Evolutionary conservation across 148 eudicot species (phyloP).

Genomic region (Diospyros kaki): DNA sequence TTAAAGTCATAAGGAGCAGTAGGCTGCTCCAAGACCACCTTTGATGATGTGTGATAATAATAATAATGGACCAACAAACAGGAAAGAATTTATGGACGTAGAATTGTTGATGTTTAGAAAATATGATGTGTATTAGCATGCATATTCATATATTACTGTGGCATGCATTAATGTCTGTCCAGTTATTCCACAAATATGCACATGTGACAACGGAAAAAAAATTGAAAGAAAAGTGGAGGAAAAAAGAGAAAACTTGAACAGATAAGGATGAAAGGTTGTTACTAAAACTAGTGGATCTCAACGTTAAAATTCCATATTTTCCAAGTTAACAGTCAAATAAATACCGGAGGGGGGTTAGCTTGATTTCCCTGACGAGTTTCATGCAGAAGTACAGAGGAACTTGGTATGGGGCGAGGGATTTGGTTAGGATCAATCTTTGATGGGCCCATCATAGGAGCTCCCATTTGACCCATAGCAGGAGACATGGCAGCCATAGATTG

Average conservation of each 20-base stretch:
- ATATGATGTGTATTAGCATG: not conserved
- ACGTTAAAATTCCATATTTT: not conserved
- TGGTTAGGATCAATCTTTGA: conserved; percentile 92
- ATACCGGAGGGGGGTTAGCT: conserved; percentile 98
- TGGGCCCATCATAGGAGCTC: conserved; percentile 47
- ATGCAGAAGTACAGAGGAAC: conserved; percentile 55
- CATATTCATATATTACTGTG: not conserved
- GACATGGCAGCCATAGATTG: conserved; percentile 61
- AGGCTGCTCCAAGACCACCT: no score
- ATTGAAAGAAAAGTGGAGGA: not conserved
- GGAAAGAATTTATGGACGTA: not conserved
- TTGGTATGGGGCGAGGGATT: conserved; percentile 86
- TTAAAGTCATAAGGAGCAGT: no score
- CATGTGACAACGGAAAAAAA: not conserved
- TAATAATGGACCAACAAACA: not conserved
- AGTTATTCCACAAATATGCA: not conserved
- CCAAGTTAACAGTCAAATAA: not conserved
- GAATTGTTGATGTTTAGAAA: not conserved
- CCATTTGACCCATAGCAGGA: conserved; percentile 61
- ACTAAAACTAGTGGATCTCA: not conserved
- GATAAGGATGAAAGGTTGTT: not conserved
- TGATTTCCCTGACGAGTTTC: conserved; percentile 92
- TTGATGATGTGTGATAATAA: no score
- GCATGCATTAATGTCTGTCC: not conserved
- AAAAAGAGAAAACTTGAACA: not conserved